Percentiles rank a stretch among this genome's conserved stretches.
Conservation (phyloP, 176 grass and related monocot species). For the barley (Hordeum vulgare) region MorexV3_pseudomolecules_assembly NC_058518.1:476744881-476745380, state of each 20-base stretch:
- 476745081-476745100: slow-evolving; percentile 49
- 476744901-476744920: not conserved
- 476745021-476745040: slow-evolving; percentile 69
- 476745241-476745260: slow-evolving; percentile 29
- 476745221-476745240: slow-evolving; percentile 36
- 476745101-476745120: slow-evolving; percentile 36
- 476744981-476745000: slow-evolving; percentile 26
- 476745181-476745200: slow-evolving; percentile 39
- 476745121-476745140: slow-evolving; percentile 75
- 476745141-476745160: slow-evolving; percentile 42
- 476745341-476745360: not conserved
- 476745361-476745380: not conserved
- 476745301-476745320: slow-evolving; percentile 73
- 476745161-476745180: slow-evolving; percentile 15
- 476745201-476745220: slow-evolving; percentile 41
- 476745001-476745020: slow-evolving; percentile 82
- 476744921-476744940: not conserved
- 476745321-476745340: slow-evolving; percentile 74
- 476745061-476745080: slow-evolving; percentile 86
- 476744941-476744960: not conserved
- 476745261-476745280: slow-evolving; percentile 38
- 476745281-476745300: slow-evolving; percentile 66
- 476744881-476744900: not conserved
- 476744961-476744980: slow-evolving; percentile 10
- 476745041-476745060: slow-evolving; percentile 68